Evolutionary conservation across 1,284 basidiomycete genomes (phyloP).

Genomic region (Lentinula novae-zelandiae): DNA sequence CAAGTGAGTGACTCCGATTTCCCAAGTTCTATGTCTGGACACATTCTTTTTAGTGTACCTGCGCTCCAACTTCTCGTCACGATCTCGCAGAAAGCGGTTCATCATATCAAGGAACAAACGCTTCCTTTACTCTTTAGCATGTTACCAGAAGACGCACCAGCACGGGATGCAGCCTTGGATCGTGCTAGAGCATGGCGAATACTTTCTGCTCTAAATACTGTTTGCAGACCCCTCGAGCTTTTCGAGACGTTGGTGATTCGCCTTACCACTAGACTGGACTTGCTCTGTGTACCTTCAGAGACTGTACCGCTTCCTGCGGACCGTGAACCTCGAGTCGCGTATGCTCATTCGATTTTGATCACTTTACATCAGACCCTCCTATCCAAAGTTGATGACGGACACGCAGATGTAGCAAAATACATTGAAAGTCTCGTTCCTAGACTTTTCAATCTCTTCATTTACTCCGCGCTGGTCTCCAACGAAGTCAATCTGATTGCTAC

Average conservation of each 20-base stretch:
- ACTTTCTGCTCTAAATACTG: conserved; percentile 67
- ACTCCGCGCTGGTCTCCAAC: conserved; percentile 42
- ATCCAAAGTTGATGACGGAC: conserved; percentile 55
- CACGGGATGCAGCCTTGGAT: conserved; percentile 48
- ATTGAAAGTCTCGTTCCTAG: conserved; percentile 70
- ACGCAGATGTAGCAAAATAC: conserved; percentile 78
- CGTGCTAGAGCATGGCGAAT: conserved; percentile 64
- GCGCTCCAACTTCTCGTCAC: conserved; percentile 67
- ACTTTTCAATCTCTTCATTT: conserved; percentile 70
- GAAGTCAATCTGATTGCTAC: conserved; percentile 39
- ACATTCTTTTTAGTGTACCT: conserved; percentile 37
- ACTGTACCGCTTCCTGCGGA: conserved; percentile 22
- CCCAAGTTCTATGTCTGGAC: not conserved
- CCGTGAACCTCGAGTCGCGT: conserved; percentile 64
- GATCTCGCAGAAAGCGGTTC: conserved; percentile 61
- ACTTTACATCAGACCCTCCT: conserved; percentile 63
- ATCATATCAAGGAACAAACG: conserved; percentile 72
- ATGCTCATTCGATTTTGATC: conserved; percentile 78
- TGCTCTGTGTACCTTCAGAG: conserved; percentile 48
- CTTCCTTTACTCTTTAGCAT: conserved; percentile 77
- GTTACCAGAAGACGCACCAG: conserved; percentile 67
- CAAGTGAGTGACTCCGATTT: conserved; percentile 35
- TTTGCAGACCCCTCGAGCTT: conserved; percentile 75
- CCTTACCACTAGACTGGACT: conserved; percentile 76
- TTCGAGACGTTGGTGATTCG: conserved; percentile 86